Evolutionary conservation across 345 rosid genomes (phyloP), one percentile per base, ranked within the genome.

Genomic region (Aurinia saxatilis): DNA sequence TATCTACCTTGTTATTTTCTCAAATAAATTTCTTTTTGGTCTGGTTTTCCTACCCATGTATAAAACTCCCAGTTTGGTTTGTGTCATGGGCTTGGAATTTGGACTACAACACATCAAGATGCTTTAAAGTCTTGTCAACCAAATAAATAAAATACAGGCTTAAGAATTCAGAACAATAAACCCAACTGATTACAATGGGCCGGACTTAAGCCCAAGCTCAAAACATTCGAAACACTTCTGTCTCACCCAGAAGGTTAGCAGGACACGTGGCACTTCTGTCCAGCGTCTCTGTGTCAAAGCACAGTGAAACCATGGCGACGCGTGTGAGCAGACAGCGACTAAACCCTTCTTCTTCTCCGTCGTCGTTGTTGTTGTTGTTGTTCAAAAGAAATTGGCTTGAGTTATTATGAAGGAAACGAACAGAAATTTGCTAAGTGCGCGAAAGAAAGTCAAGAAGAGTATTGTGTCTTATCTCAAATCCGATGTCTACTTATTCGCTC

Each of bases 401-500:
- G 25, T 16, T 5, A 14, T 25, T 11, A 52, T 66, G 70, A 52
- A 58, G 39, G 49, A 7, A 31, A 16, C 21, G 29, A 69, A 52
- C 59, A 59, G 29, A 54, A 18, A 2, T 11, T 30, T 56, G 2
- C 15, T 55, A 18, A 27, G 33, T 11, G 18, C 33, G 14, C 49
- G 69, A 37, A 80, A 50, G 53, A 64, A 62, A 17, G 40, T 67
- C 59, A 57, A 33, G 8, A 78, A 41, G 25, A 67, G 23, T 27
- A 53, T 76, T 13, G 59, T 61, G 2, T 31, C 73, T 19, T 82
- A 75, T 71, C 79, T 87, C 16, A 66, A 71, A 31, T 72, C 76
- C 15, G 78, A 84, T 70, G 50, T 38, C 2, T 73, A 80, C 76
- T 70, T 84, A 79, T 78, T 73, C 56, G 72, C 79, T 75, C 85